Conservation (phyloP, 176 grass and related monocot species). For the Themeda triandra region DNA sequence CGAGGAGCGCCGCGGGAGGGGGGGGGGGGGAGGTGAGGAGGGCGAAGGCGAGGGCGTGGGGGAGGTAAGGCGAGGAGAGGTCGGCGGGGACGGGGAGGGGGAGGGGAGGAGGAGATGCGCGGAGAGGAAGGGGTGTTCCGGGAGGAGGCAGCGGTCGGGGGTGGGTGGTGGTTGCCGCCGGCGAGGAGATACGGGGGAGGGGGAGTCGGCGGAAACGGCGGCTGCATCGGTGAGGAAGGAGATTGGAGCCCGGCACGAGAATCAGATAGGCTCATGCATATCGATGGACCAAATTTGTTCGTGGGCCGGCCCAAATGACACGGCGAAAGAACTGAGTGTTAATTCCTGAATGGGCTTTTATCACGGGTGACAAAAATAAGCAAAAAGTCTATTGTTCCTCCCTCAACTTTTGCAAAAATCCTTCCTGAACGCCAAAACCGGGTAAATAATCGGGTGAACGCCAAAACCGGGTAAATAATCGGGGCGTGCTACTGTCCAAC, state of each 20-base stretch:
- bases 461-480: too few relatives aligned
- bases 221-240: not conserved
- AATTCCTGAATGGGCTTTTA: not conserved
- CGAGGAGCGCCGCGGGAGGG: constrained; percentile 30
- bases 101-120: constrained; percentile 55
- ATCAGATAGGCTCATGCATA: not conserved
- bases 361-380: not conserved
- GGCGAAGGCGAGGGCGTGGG: constrained; percentile 55
- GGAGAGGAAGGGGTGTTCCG: constrained; percentile 40
- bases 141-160: constrained; percentile 12
- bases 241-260: not conserved
- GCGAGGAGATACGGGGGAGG: constrained; percentile 27
- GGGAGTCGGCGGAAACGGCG: not conserved
- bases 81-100: constrained; percentile 42
- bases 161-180: constrained; percentile 34
- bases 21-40: constrained; percentile 62
- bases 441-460: too few relatives aligned
- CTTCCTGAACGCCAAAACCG: too few relatives aligned
- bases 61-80: constrained; percentile 57
- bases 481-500: too few relatives aligned
- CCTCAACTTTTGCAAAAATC: too few relatives aligned
- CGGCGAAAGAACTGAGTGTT: not conserved
- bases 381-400: too few relatives aligned
- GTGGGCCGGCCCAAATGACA: not conserved
- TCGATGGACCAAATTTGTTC: not conserved